These are phyloP conservation scores for Aspergillus sp. DNA, from an alignment of 2,329 filamentous ascomycete species.

Conservation along the genomic window DNA sequence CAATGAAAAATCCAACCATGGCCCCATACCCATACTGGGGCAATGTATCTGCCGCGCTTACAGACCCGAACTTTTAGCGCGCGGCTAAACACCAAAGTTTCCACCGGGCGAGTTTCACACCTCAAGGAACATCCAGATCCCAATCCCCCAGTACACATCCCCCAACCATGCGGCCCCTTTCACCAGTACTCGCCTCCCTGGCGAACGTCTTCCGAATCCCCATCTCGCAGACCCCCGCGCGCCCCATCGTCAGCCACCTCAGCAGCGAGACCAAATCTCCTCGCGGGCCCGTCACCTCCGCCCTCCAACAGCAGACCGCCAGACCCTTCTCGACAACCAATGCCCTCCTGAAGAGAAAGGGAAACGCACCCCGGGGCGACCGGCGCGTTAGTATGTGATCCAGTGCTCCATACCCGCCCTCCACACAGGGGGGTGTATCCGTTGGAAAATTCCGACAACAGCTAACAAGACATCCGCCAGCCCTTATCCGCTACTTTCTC, in stretches of 20 bases:
- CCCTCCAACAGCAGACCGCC: constrained; percentile 18
- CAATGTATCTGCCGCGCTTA: not conserved
- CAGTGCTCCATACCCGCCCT: too few species aligned
- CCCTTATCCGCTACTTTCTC: constrained; percentile 67
- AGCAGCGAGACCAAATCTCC: constrained; percentile 21
- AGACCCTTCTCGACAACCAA: constrained; percentile 41
- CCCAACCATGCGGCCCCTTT: constrained; percentile 32
- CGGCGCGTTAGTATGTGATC: constrained; percentile 44
- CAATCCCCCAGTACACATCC: not conserved
- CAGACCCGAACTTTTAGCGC: constrained; percentile 6
- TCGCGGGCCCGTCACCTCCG: constrained; percentile 21
- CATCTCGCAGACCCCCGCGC: constrained; percentile 29
- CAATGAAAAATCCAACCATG: too few species aligned
- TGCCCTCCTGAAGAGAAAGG: constrained; percentile 39
- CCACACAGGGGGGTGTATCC: too few species aligned
- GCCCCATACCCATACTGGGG: too few species aligned
- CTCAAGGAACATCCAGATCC: not conserved
- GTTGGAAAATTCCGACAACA: too few species aligned
- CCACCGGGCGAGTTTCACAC: constrained; percentile 12
- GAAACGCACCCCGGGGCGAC: constrained; percentile 29
- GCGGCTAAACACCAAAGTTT: constrained; percentile 14
- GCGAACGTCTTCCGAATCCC: constrained; percentile 46
- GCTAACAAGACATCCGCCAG: constrained; percentile 35
- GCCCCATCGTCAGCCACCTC: constrained; percentile 21
- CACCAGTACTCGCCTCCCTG: constrained; percentile 42